phyloP scores from a whole-genome alignment of 1,139 yeast species.

The Hemisphaericaspora lyxosophila region DNA sequence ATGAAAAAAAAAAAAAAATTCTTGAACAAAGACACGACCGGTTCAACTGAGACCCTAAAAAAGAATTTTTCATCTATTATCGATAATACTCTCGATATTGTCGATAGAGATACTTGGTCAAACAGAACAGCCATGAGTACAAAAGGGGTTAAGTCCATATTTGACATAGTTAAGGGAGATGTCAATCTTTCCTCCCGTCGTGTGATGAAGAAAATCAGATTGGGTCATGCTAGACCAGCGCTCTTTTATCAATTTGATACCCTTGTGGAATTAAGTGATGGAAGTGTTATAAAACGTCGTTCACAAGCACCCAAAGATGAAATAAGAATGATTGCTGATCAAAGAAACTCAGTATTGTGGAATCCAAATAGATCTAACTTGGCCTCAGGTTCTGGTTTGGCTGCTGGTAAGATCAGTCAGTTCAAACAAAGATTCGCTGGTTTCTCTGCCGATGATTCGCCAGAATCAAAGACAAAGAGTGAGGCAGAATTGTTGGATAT shows the following conservation, averaged over 20 bases:
- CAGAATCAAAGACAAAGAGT: conserved; percentile 19
- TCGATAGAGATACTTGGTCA: too few relatives aligned
- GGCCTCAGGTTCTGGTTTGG: conserved; percentile 71
- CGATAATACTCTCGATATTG: too few relatives aligned
- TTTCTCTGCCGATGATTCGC: conserved; percentile 31
- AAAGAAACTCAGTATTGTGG: conserved; percentile 83
- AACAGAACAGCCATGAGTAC: background rate
- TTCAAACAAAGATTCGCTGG: conserved; percentile 76
- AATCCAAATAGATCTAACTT: conserved; percentile 82
- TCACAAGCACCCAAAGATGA: conserved; percentile 90
- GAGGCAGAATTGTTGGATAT: conserved; percentile 57
- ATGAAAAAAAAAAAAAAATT: background rate
- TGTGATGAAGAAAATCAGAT: conserved; percentile 54
- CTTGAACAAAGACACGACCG: conserved; percentile 1
- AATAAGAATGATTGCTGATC: conserved; percentile 82
- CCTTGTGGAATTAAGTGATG: conserved; percentile 85
- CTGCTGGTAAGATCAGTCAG: conserved; percentile 81
- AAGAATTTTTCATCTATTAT: too few relatives aligned
- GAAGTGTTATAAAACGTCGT: conserved; percentile 79
- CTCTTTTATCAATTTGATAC: conserved; percentile 89
- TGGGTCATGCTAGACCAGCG: conserved; percentile 90
- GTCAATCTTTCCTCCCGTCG: conserved; percentile 49
- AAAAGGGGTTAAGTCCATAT: background rate
- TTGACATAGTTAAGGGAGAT: conserved; percentile 37
- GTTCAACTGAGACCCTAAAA: too few relatives aligned